Evolutionary conservation across 2,329 filamentous ascomycete species (phyloP), one percentile per base, ranked within the genome.

Genomic region (Aspergillus sp.): DNA sequence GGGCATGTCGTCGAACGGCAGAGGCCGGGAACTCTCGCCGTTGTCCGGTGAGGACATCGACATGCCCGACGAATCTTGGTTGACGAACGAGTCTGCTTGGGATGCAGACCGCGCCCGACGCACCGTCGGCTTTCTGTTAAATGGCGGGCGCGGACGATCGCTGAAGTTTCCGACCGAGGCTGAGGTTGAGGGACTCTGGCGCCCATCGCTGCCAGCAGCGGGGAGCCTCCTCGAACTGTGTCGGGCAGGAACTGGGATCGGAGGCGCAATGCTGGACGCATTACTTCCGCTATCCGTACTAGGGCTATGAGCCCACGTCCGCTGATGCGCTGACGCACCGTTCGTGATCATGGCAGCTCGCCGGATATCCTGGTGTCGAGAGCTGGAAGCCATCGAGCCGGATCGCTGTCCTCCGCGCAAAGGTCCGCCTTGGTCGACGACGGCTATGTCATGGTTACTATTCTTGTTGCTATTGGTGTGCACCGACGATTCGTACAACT

Each of bases 211-310:
- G 43, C 78, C 73, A 54, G 78, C 83, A 49, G 82, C 68, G 0
- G 81, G 79, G 26, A 83, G 77, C 58, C 85, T 83, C 49, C 89
- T 81, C 4, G 90, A 98, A 67, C 91, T 97, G 29, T 88, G 86
- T 47, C 93, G 78, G 3, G 83, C 84, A 0, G 93, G 93, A 5
- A 98, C 94, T 0, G 93, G 90, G 72, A 94, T 96, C 0, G 93
- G 93, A 29, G 93, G 90, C 44, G 61, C 57, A 43, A 62, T 59
- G 32, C 60, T 64, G n/a, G 64, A 64, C 48, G 59, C 68, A 40
- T 56, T 56, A 48, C 61, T 68, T 39, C 63, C 62, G 45, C 65
- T 67, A 30, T 72, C 67, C 19, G 71, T 61, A 46, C 67, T 70
- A 7, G 71, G 70, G 45, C 67, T 75, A 40, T 73, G 70, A 46